Evolutionary conservation across 1,284 basidiomycete genomes (phyloP), one percentile per base, ranked within the genome.

Genomic region (Cryptococcus sp.): DNA sequence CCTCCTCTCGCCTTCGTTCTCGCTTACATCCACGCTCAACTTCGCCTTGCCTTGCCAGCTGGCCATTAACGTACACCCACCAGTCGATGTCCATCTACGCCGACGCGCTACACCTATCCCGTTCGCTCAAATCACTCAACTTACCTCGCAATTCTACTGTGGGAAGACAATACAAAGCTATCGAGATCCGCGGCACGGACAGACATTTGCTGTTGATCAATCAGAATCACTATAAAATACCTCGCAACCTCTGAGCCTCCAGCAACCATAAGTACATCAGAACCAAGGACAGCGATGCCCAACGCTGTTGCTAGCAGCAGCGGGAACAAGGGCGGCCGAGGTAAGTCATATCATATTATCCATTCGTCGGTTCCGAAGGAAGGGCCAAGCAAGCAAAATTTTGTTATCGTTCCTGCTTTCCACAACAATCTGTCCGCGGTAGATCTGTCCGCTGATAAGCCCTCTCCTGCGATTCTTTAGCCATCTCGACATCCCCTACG

Each of bases 151-250:
- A 31, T 5, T 5, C 4, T 10, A 5, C 27, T 31, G 27, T 31
- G 27, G 27, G 35, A n/a, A 22, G 16, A 19, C 25, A 39, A 10
- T 38, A 54, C 20, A 54, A 54, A 47, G 41, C 57, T 27, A 44
- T 47, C 23, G 54, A 47, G 42, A 41, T 10, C 38, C 57, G 50
- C 20, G 47, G 38, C 22, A 59, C 50, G 50, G 57, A 59, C 48
- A 22, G 50, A 47, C 57, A 59, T 39, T 40, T 56, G 50, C 47
- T 56, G 40, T 53, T 53, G 54, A 56, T 60, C 50, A 60, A 61
- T 38, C 59, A 61, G 46, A 61, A 61, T 39, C 60, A 61, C 38
- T 61, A 61, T 39, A 61, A 55, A 45, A 59, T 59, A 59, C 41
- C 52, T 22, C 45, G 41, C 38, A 41, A 47, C 31, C 41, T 38